Base-by-base conservation (phyloP, 129 eudicot genomes). In the Tagetes erecta region DNA sequence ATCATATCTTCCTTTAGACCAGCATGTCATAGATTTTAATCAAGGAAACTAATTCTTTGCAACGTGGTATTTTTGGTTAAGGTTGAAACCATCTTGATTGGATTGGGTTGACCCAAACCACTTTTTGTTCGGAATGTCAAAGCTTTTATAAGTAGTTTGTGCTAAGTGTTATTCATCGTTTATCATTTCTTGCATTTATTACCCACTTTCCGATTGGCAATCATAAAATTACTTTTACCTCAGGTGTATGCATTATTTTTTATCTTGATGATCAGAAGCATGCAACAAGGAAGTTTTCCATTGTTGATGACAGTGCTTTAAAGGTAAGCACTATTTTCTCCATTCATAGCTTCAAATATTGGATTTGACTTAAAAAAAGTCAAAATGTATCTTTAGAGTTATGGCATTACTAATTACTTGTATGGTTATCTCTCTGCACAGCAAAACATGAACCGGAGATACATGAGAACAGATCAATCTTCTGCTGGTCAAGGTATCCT, bases 201-300 rank as follows among this genome's bases (percentile, higher is more conserved):
- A 20, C 27, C 27, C 27, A 20, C 27, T 20, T 20, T 20, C 27
- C 27, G 27, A 20, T 20, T 20, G 27, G 27, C 8, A 0, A 27
- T 56, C 36, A 59, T 20, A 52, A 11, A 11, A 3, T 30, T 39
- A 34, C 11, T 57, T 42, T 39, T 58, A 34, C 64, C 74, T 34
- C 84, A 85, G 91, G 84, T 83, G 49, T 53, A 44, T 56, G 62
- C 75, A 74, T 37, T 20, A 20, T 20, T 59, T 76, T 68, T 33
- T 80, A 78, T 38, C 56, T 52, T 36, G 86, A 84, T 47, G 84
- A 82, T 49, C 55, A 63, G 8, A 37, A 12, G 33, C 74, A 42
- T 51, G 95, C 77, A 53, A 67, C 39, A 36, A 67, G 98, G 65
- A 92, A 92, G 74, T 52, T 80, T 57, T 67, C 85, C 38, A 12